These are phyloP conservation scores for Thalassiosira hispida DNA, from an alignment of 352 stramenopile species.

Conservation along the genomic window DNA sequence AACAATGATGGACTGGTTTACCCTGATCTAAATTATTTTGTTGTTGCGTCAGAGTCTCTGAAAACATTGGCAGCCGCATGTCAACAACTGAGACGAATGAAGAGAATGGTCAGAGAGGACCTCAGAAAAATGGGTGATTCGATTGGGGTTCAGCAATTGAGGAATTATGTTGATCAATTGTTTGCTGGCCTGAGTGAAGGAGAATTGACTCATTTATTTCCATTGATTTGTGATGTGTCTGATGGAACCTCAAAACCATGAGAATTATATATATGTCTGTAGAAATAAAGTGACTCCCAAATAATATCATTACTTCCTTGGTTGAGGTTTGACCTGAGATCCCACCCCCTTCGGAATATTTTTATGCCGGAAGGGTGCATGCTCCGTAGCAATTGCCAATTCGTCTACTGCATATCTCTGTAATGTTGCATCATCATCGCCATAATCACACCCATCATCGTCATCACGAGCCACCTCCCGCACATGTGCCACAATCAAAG, in stretches of 20 bases:
- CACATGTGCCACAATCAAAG: constrained; percentile 69
- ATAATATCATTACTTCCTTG: neutral
- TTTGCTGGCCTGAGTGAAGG: neutral
- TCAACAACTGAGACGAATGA: constrained; percentile 8
- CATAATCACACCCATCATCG: constrained; percentile 3
- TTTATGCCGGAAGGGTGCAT: constrained; percentile 83
- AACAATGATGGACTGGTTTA: constrained; percentile 2
- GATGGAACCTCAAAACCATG: neutral
- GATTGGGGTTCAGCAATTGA: neutral
- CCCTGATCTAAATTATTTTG: constrained; percentile 3
- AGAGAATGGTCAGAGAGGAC: neutral
- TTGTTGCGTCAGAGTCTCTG: constrained; percentile 19
- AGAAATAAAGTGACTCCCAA: neutral
- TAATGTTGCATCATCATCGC: neutral
- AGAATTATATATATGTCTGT: neutral
- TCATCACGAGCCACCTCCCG: constrained; percentile 10
- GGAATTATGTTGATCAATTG: constrained; percentile 1
- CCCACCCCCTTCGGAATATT: constrained; percentile 58
- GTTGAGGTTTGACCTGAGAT: constrained; percentile 59
- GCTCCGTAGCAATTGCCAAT: constrained; percentile 78
- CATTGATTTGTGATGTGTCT: neutral
- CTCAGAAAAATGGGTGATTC: neutral
- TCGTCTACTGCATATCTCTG: constrained; percentile 64
- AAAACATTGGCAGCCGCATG: neutral
- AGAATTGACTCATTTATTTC: constrained; percentile 1